Evolutionary conservation across 176 grass and related monocot genomes (phyloP).

Genomic region (Zizania latifolia): DNA sequence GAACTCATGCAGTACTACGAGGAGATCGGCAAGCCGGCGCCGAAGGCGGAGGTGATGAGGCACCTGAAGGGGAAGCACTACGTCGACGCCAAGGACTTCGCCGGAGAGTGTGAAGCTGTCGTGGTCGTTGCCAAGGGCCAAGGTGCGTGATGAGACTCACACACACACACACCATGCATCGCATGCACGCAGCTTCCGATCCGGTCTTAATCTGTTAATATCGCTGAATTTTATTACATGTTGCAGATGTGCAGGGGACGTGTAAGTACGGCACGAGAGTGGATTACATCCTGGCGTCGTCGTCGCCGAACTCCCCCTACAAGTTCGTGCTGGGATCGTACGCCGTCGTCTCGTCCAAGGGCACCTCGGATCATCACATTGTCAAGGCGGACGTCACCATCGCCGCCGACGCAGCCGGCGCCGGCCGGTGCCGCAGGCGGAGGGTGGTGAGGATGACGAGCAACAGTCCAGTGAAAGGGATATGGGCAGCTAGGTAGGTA

Average conservation of each 20-base stretch:
- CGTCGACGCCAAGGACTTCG: constrained; percentile 86
- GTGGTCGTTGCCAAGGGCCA: constrained; percentile 88
- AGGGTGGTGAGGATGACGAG: constrained; percentile 12
- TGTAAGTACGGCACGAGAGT: constrained; percentile 95
- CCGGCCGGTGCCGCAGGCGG: background rate
- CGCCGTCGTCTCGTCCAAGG: constrained; percentile 68
- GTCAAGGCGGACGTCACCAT: constrained; percentile 56
- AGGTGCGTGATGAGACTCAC: constrained; percentile 58
- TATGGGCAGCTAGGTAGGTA: background rate
- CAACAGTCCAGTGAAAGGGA: background rate
- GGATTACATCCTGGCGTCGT: constrained; percentile 85
- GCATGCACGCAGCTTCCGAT: too few species aligned
- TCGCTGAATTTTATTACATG: background rate
- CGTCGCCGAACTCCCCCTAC: constrained; percentile 67
- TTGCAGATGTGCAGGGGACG: constrained; percentile 87
- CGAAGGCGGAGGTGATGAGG: constrained; percentile 93
- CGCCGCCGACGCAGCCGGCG: too few species aligned
- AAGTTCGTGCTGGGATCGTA: constrained; percentile 76
- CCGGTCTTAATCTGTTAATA: too few species aligned
- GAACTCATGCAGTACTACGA: constrained; percentile 59
- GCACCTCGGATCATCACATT: constrained; percentile 84
- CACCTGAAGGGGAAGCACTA: constrained; percentile 74
- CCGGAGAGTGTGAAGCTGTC: constrained; percentile 80
- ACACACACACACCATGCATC: too few species aligned
- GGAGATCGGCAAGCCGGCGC: constrained; percentile 93